Percentiles rank a stretch among this genome's conserved stretches.
These are phyloP conservation scores for Dispira parvispora DNA, from an alignment of 192 early-diverging fungal genomes.

Conservation along the genomic window DNA sequence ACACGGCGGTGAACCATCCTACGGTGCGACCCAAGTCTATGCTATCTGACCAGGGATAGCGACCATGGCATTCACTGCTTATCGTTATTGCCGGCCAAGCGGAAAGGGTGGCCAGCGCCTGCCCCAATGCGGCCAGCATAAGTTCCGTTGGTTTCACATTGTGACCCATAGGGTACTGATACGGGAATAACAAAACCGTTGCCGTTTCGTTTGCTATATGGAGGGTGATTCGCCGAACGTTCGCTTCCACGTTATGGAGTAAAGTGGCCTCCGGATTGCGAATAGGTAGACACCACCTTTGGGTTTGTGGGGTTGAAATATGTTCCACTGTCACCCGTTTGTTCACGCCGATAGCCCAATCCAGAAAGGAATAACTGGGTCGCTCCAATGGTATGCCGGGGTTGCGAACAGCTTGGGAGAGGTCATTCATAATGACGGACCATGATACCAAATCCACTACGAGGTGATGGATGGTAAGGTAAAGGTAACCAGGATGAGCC, in stretches of 20 bases:
- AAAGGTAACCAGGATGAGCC: neutral
- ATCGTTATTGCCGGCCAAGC: neutral
- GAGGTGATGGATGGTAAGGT: neutral
- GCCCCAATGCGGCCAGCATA: neutral
- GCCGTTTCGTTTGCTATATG: too few relatives aligned
- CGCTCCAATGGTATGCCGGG: neutral
- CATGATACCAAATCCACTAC: conserved; percentile 6
- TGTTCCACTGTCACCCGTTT: too few relatives aligned
- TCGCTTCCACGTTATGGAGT: too few relatives aligned
- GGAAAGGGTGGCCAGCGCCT: neutral
- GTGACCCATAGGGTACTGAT: too few relatives aligned
- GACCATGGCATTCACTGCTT: neutral
- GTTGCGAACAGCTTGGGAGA: neutral
- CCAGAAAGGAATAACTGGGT: neutral
- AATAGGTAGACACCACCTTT: too few relatives aligned
- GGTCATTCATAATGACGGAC: neutral
- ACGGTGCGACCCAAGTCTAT: neutral
- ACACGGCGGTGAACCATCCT: neutral
- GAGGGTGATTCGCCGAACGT: too few relatives aligned
- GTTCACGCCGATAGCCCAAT: neutral
- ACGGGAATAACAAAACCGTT: too few relatives aligned
- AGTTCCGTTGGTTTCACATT: neutral
- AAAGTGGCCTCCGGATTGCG: too few relatives aligned
- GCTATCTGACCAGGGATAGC: neutral
- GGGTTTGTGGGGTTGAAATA: too few relatives aligned